Evolutionary conservation across 768 basidiomycete species (phyloP).

Genomic region (Phaeotremella fagi): DNA sequence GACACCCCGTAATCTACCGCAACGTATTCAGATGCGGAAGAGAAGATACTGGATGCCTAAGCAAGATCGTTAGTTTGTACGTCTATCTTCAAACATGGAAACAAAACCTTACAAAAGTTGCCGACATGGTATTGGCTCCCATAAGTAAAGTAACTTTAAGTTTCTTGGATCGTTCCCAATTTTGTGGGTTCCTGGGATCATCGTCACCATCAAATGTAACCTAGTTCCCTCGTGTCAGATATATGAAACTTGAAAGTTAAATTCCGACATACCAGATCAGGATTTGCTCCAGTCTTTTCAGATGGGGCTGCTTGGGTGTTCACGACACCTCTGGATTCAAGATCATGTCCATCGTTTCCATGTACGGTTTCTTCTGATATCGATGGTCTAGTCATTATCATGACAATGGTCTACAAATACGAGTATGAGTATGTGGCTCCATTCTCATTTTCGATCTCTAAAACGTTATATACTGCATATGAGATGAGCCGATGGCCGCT

Average conservation of each 20-base stretch:
- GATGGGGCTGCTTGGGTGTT: neutral
- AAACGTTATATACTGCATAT: too few species aligned
- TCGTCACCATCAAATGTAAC: conserved; percentile 29
- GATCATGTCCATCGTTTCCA: neutral
- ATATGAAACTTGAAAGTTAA: neutral
- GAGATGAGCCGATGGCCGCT: too few species aligned
- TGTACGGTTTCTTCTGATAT: neutral
- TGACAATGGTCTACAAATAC: too few species aligned
- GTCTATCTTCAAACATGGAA: too few species aligned
- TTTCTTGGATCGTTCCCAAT: conserved; percentile 36
- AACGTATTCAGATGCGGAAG: conserved; percentile 33
- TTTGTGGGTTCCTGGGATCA: conserved; percentile 44
- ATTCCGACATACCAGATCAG: neutral
- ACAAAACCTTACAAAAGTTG: conserved; percentile 41
- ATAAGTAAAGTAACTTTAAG: conserved; percentile 30
- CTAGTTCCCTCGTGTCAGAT: conserved; percentile 1
- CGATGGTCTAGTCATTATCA: neutral
- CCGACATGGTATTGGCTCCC: conserved; percentile 45
- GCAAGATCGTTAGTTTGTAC: neutral
- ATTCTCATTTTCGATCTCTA: too few species aligned
- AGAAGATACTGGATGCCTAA: conserved; percentile 38
- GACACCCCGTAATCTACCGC: conserved; percentile 36
- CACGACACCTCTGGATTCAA: neutral
- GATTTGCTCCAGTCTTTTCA: neutral
- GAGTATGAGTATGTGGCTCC: too few species aligned